Base-by-base conservation (phyloP, 2,329 filamentous ascomycete species). In the Epichloe scottii region DNA sequence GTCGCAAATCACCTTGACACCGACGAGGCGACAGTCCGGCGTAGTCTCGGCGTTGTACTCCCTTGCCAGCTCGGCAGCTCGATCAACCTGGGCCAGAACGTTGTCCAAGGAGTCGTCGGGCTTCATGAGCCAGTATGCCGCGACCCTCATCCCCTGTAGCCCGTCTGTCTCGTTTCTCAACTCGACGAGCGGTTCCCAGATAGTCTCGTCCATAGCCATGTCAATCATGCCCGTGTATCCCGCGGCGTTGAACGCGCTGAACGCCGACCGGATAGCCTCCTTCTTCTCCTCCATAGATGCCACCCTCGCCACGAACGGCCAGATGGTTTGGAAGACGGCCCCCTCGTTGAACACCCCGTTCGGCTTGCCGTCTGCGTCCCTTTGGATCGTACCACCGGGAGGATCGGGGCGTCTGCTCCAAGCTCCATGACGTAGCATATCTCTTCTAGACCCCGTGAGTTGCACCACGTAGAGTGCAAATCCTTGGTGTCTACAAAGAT, bases 1-100 rank as follows among this genome's bases (percentile, higher is more conserved):
- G 53, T 85, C 81, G 57, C 76, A 78, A 39, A 85, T 81, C 21
- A 84, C 63, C 59, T 85, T 85, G 62, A 84, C 74, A 4, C 81
- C 81, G 0, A 79, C 74, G 8, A 85, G 62, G 17, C 76, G 74
- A 51, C 62, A 63, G 50, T 69, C 67, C 0, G 68, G 68, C 1
- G 65, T 67, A 0, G 58, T 66, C 11, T 62, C 57, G 8, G 60
- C 62, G 54, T 64, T 69, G 55, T 64, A 68, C 49, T 61, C 50
- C 6, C 50, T 52, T 17, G 65, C 65, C 37, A 78, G 59, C 50
- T 72, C 71, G 39, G 75, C 71, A 0, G 74, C 75, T 3, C 69
- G 68, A 21, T 74, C 68, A 1, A 80, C 72, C 56, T 80, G 75
- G 5, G 60, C 60, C 7, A 76, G 58, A 3, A 72, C 69, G 14